phyloP scores from a whole-genome alignment of 495 filamentous ascomycete species.

The Annulohypoxylon maeteangense region DNA sequence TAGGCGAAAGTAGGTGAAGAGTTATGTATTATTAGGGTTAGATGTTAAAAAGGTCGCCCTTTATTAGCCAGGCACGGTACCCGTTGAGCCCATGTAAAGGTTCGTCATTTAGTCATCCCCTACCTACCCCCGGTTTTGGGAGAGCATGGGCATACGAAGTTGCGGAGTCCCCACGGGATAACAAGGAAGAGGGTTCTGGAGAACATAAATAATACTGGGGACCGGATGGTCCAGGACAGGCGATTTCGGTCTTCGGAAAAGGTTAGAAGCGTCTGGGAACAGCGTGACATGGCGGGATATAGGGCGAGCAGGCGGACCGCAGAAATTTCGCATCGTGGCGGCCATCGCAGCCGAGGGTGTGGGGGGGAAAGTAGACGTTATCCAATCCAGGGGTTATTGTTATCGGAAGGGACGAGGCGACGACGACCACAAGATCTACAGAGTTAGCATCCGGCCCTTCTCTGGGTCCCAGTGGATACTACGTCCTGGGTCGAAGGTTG shows the following conservation, averaged over 20 bases:
- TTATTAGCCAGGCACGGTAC: neutral
- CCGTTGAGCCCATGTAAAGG: neutral
- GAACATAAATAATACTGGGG: neutral
- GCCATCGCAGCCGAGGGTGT: neutral
- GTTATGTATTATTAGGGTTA: neutral
- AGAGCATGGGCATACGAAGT: neutral
- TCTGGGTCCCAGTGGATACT: constrained; percentile 11
- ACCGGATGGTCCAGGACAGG: neutral
- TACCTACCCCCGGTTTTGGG: neutral
- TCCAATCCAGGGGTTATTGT: neutral
- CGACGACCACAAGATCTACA: neutral
- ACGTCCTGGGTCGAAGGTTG: neutral
- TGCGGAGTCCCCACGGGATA: neutral
- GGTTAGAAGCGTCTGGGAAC: neutral
- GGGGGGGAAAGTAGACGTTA: neutral
- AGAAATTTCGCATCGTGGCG: neutral
- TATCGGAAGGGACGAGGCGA: neutral
- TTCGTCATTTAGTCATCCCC: neutral
- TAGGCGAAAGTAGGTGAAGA: neutral
- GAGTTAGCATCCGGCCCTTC: constrained; percentile 5
- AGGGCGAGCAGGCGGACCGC: neutral
- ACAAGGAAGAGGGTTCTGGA: neutral
- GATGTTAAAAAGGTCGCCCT: neutral
- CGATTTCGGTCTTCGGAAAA: constrained; percentile 2
- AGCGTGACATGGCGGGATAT: constrained; percentile 3